A percentile compares a stretch with the other conserved stretches of the same genome.
Conservation (phyloP, 169 alveolate genomes). For the Cryptosporidium andersoni region DNA sequence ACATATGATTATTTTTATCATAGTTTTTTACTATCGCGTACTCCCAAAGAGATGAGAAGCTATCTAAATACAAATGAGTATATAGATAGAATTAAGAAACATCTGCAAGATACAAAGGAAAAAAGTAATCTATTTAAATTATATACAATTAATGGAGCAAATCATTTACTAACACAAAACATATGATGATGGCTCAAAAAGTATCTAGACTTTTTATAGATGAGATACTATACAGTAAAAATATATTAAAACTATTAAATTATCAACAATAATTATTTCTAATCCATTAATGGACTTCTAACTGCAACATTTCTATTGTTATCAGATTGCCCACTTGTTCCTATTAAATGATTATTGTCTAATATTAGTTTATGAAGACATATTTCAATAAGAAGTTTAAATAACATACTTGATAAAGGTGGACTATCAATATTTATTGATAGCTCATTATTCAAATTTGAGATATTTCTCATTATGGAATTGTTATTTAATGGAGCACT, state of each 20-base stretch:
- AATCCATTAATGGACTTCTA: conserved; percentile 8
- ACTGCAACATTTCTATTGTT: neutral
- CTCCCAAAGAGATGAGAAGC: too few relatives aligned
- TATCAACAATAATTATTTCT: neutral
- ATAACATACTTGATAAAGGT: too few relatives aligned
- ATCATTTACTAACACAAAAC: conserved; percentile 59
- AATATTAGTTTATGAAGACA: too few relatives aligned
- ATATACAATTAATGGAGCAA: conserved; percentile 2
- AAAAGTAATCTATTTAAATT: neutral
- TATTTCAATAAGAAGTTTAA: too few relatives aligned
- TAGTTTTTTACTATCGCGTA: too few relatives aligned
- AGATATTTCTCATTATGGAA: too few relatives aligned
- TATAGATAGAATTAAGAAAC: neutral
- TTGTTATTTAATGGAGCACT: too few relatives aligned
- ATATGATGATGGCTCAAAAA: conserved; percentile 56
- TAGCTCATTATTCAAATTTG: too few relatives aligned
- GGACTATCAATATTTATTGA: too few relatives aligned
- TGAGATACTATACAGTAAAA: conserved; percentile 6
- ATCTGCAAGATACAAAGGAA: neutral
- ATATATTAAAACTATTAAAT: neutral
- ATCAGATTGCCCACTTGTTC: neutral
- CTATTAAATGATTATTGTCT: too few relatives aligned
- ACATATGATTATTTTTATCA: too few relatives aligned
- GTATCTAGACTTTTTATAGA: conserved; percentile 7
- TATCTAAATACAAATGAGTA: neutral